Base-by-base conservation (phyloP, 495 filamentous ascomycete species). In the Lineolata rhizophorae region DNA sequence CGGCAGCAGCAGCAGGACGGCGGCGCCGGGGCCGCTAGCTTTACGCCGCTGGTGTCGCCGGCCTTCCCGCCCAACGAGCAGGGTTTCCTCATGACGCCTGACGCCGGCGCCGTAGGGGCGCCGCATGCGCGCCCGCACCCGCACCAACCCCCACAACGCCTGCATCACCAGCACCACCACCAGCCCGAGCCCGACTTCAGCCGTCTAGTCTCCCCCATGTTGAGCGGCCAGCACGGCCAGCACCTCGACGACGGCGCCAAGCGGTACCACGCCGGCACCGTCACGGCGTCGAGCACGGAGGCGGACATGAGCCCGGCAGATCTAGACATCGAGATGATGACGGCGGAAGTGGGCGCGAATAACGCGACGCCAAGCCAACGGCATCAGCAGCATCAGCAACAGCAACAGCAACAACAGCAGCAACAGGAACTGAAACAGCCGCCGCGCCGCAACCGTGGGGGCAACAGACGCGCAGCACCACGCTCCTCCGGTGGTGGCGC, bases 31-130 rank as follows among this genome's bases (percentile, higher is more conserved):
- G 27, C 14, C 5, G 27, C 9, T 30, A 62, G 79, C 16, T 94
- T 93, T 51, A 97, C 87, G 4, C 87, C 87, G 5, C 67, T 97
- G 18, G 78, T 91, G 5, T 94, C 87, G 20, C 87, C 87, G 13
- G 85, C 83, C 2, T 85, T 94, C 43, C 92, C 85, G 6, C 85
- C 87, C 18, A 62, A 87, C 29, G 84, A 93, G 39, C 67, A 72
- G 8, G 78, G 83, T 36, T 94, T 80, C 47, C 70, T 74, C 11
- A 70, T 74, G 9, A 69, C 82, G 9, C 76, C 77, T 6, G 79
- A 94, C 87, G 16, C 87, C 87, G 0, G 84, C 85, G 3, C 61
- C 94, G 20, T 72, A 85, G 49, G 77, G 79, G 8, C 81, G 90
- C 37, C 35, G 20, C n/a, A 27, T 9, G 14, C 40, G n/a, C 17